These are phyloP conservation scores for Coemansia sp. DNA, from an alignment of 192 early-diverging fungal species.

Conservation along the genomic window DNA sequence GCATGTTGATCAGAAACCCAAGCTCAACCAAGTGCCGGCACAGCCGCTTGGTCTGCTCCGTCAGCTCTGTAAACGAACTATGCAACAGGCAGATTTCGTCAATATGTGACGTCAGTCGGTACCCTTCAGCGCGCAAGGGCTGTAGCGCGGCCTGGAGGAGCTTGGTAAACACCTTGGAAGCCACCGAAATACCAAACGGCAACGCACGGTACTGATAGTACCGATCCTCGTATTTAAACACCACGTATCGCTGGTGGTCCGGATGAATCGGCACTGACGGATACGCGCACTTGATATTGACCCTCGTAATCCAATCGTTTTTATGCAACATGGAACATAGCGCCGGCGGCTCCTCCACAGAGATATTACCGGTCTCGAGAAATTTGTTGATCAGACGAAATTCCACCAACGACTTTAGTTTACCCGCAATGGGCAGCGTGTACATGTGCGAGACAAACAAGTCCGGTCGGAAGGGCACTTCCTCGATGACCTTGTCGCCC, in stretches of 20 bases:
- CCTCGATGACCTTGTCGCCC: conserved; percentile 53
- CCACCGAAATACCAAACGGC: conserved; percentile 55
- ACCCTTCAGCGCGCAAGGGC: conserved; percentile 43
- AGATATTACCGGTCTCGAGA: conserved; percentile 31
- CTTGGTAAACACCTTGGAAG: conserved; percentile 43
- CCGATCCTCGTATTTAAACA: conserved; percentile 47
- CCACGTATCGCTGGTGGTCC: conserved; percentile 44
- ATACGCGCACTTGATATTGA: conserved; percentile 56
- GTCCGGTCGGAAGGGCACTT: conserved; percentile 29
- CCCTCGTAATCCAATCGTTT: conserved; percentile 44
- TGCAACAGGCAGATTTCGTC: conserved; percentile 53
- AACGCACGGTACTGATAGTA: conserved; percentile 55
- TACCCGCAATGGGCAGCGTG: conserved; percentile 39
- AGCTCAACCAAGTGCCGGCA: conserved; percentile 40
- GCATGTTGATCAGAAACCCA: conserved; percentile 47
- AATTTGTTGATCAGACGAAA: conserved; percentile 48
- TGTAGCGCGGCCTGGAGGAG: conserved; percentile 49
- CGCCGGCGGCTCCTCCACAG: conserved; percentile 33
- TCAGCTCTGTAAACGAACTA: conserved; percentile 24
- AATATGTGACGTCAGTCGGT: conserved; percentile 47
- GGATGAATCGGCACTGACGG: conserved; percentile 50
- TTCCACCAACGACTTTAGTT: conserved; percentile 49
- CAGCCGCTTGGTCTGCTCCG: conserved; percentile 30
- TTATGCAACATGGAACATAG: conserved; percentile 31
- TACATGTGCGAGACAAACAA: conserved; percentile 54